Base-by-base conservation (phyloP, 2,329 filamentous ascomycete species). In the Epichloe festucae region DNA sequence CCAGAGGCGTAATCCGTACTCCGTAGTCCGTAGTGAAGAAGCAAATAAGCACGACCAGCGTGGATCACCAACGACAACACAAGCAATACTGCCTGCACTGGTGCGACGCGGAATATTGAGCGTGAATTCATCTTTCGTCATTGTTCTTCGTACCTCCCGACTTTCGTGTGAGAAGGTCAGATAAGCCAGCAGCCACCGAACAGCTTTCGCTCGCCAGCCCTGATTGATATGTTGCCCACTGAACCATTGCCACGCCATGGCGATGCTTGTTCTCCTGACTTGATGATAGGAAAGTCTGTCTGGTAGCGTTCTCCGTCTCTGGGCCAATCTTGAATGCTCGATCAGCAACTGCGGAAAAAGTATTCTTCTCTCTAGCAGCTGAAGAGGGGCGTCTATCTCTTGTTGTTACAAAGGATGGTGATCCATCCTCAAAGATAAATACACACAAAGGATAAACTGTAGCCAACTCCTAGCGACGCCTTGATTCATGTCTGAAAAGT, bases 361-460 rank as follows among this genome's bases (percentile, higher is more conserved):
- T 3, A 31, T 34, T 23, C 23, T 23, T 12, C 17, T 35, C 49
- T 17, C n/a, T 19, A 15, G 31, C 49, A 36, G 27, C 36, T 17
- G 21, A 23, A 50, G 40, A 17, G 31, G 36, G 15, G 17, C 23
- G 11, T 40, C 49, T 46, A 54, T 67, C 64, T 71, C 67, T 71
- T 69, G 68, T 67, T 65, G 63, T 63, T 57, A 59, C 59, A 66
- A 63, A 70, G 64, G 63, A 64, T 68, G 64, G 66, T 72, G 66
- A 63, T 69, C 67, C 65, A 69, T 64, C 65, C 63, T 69, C 64
- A 67, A 72, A 72, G 71, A 70, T 67, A 66, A 70, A 68, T 65
- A 67, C 58, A 71, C 57, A 69, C 52, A 58, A 68, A 54, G 61
- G 21, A 2, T 62, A 63, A 58, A 59, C 57, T 59, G 52, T 50